These are phyloP conservation scores for Camillea tinctor DNA, from an alignment of 2,329 filamentous ascomycete genomes.

Conservation along the genomic window DNA sequence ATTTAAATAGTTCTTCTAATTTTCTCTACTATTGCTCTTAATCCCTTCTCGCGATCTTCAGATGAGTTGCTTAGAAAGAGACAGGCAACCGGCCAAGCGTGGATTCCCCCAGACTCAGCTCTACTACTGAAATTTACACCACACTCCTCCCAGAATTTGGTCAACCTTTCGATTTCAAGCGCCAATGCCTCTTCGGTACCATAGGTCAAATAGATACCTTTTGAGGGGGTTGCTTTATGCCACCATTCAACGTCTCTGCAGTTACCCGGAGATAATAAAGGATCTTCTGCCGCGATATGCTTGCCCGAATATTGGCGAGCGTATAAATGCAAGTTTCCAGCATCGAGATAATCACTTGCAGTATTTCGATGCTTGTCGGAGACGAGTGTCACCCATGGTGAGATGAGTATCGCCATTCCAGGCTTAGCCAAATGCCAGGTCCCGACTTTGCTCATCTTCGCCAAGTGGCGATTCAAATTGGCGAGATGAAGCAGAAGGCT, in stretches of 20 bases:
- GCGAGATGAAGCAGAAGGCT: conserved; percentile 70
- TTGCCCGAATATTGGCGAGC: conserved; percentile 66
- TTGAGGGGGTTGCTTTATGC: conserved; percentile 62
- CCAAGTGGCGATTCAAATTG: conserved; percentile 35
- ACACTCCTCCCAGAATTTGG: conserved; percentile 53
- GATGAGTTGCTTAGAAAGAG: conserved; percentile 52
- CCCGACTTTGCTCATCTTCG: conserved; percentile 32
- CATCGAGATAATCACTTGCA: conserved; percentile 72
- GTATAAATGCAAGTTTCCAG: conserved; percentile 64
- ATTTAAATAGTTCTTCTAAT: conserved; percentile 36
- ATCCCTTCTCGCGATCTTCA: conserved; percentile 51
- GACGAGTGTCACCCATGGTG: conserved; percentile 75
- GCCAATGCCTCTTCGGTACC: conserved; percentile 78
- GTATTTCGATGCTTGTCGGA: conserved; percentile 68
- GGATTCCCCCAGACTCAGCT: conserved; percentile 66
- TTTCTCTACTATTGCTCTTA: conserved; percentile 41
- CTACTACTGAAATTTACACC: conserved; percentile 55
- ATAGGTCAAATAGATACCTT: conserved; percentile 69
- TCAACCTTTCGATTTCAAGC: conserved; percentile 63
- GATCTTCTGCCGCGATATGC: conserved; percentile 47
- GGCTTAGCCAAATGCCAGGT: conserved; percentile 32
- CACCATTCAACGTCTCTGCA: conserved; percentile 67
- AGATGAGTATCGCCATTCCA: conserved; percentile 69
- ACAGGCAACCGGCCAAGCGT: conserved; percentile 78
- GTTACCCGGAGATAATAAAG: conserved; percentile 66